Percentiles rank a stretch among this genome's conserved stretches.
Conservation (phyloP, 306 rosid species). For the Rosa chinensis region DNA sequence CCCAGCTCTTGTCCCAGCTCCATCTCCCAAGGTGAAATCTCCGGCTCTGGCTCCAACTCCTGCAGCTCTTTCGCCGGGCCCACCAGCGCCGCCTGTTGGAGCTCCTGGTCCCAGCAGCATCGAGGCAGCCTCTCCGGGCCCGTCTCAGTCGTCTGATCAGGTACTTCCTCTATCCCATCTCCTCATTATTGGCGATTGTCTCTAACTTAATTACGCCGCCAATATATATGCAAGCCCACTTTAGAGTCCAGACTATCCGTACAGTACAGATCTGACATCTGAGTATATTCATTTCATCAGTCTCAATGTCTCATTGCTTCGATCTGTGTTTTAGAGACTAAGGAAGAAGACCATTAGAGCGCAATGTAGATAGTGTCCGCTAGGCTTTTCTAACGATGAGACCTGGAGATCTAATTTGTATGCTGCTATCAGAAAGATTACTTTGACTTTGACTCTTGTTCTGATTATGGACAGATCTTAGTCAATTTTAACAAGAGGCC, state of each 20-base stretch:
- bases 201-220: not conserved
- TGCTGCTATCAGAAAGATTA: not conserved
- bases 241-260: too few relatives aligned
- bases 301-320: not conserved
- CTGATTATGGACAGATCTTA: not conserved
- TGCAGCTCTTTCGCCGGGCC: constrained; percentile 23
- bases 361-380: constrained; percentile 1
- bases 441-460: not conserved
- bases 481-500: not conserved
- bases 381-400: not conserved
- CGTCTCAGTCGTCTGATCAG: constrained; percentile 42
- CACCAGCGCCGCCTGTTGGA: constrained; percentile 41
- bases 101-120: constrained; percentile 69
- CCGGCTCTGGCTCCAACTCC: constrained; percentile 56
- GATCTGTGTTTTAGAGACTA: not conserved
- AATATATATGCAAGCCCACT: not conserved
- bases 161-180: constrained; percentile 16
- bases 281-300: not conserved
- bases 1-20: constrained; percentile 45
- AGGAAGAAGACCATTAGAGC: not conserved
- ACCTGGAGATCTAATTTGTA: not conserved
- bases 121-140: constrained; percentile 37
- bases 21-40: constrained; percentile 48
- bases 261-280: not conserved
- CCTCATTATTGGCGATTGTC: not conserved